Conservation (phyloP, 768 basidiomycete genomes). For the Auricularia heimuer region DNA sequence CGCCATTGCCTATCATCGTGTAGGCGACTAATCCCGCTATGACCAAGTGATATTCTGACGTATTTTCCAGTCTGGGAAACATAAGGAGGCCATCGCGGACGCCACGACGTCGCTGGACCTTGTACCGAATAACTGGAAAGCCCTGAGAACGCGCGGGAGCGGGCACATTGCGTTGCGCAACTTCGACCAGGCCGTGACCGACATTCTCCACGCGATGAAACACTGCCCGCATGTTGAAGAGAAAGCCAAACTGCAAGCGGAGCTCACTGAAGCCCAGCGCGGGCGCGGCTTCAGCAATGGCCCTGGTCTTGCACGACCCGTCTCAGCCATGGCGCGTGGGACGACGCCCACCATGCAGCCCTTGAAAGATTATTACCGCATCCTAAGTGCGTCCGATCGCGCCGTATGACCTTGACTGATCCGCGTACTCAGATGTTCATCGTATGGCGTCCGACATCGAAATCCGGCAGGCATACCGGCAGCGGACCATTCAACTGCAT, state of each 20-base stretch:
- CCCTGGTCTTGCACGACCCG: neutral
- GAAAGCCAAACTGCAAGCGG: neutral
- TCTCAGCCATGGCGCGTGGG: neutral
- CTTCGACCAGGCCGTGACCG: conserved; percentile 58
- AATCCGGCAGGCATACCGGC: conserved; percentile 86
- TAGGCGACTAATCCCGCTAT: conserved; percentile 55
- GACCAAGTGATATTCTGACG: conserved; percentile 7
- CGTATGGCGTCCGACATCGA: conserved; percentile 38
- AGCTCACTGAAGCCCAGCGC: neutral
- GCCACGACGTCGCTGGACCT: conserved; percentile 58
- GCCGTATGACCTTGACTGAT: neutral
- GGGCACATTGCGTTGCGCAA: conserved; percentile 66
- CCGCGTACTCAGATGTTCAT: neutral
- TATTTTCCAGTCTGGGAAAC: conserved; percentile 42
- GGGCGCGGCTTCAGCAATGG: neutral
- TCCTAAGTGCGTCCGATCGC: conserved; percentile 32
- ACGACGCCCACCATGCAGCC: neutral
- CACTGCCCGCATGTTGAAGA: conserved; percentile 30
- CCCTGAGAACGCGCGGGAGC: conserved; percentile 75
- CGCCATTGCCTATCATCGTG: conserved; percentile 36
- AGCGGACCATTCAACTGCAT: conserved; percentile 46
- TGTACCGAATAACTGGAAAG: conserved; percentile 66
- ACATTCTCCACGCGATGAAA: conserved; percentile 62
- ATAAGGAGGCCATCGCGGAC: conserved; percentile 63
- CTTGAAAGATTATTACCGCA: conserved; percentile 76